Evolutionary conservation across 768 basidiomycete species (phyloP), one percentile per base, ranked within the genome.

Genomic region (Tylopilus rubrobrunneus): DNA sequence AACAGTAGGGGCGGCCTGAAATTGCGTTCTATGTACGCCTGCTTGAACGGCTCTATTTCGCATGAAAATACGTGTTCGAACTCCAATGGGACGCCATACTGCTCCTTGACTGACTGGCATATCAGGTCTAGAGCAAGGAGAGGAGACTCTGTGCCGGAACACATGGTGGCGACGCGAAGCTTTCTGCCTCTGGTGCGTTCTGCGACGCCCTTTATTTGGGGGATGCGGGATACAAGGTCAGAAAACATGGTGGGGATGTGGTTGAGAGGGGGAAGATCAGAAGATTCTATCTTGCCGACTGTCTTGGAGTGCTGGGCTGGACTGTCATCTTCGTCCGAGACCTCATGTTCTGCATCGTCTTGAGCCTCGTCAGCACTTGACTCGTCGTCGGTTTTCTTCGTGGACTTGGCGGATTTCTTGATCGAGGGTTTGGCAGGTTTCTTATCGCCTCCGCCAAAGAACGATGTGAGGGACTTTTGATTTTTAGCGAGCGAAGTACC

Each of bases 1-100:
- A 97, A 98, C 33, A 98, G 76, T 27, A 96, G 71, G 12, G 94
- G 93, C 23, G 95, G 95, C 39, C 87, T 82, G 67, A 98, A 98
- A 69, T 98, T 98, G 31, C 95, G 81, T 66, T 98, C 95, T 57
- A 98, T 98, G 65, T 98, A 97, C 0, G 94, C 95, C 67, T 95
- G 94, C 72, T 97, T 95, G 78, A 93, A 96, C 4, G 94, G 93
- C 66, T 94, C 94, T 52, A 97, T 96, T 73, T 97, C 93, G 71
- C 93, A 97, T 1, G 93, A 96, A 73, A 97, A 96, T 42, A 95
- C 91, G 70, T 97, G 94, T 68, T 95, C 89, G 48, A 92, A 76
- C 25, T 86, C 80, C 52, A 97, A 72, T 2, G 78, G 73, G 49
- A 87, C 61, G 4, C 75, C 80, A 60, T 84, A 82, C 60, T 86